Base-by-base conservation (phyloP, 2,329 filamentous ascomycete species). In the Aspergillus glaucus region DNA sequence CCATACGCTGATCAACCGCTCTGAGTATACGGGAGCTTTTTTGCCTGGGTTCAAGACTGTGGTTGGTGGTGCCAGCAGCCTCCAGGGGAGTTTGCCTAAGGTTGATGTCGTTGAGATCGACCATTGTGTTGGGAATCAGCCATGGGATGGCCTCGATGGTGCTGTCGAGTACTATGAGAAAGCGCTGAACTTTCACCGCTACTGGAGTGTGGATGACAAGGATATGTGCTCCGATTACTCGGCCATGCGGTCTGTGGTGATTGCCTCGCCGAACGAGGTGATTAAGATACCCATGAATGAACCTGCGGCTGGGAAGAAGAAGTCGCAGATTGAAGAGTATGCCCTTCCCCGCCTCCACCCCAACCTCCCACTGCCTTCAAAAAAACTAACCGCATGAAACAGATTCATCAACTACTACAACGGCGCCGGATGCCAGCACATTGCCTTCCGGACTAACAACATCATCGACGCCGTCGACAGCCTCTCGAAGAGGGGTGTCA, bases 201-300 rank as follows among this genome's bases (percentile, higher is more conserved):
- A 95, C 81, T 95, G 91, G 90, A 87, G 82, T 44, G 89, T 95
- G 50, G 91, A 95, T 70, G 91, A 95, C 76, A 84, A 81, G 54
- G 81, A 89, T 64, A 93, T 95, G 74, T 87, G 84, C 75, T 93
- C 88, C 54, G 89, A 94, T 62, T 95, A 87, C 77, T 89, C 85
- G 0, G 88, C 91, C 8, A 80, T 95, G 55, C 87, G 84, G 69
- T 87, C 82, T 55, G 82, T 95, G 62, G 91, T 95, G 63, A 92
- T 95, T 85, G 82, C 86, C 41, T 88, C 84, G 21, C 81, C 82
- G 48, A 87, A 90, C 73, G 85, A 90, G 55, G 70, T 85, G 4
- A 88, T 95, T 72, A 95, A 95, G 75, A 95, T 95, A 88, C 91
- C 91, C 58, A 92, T 95, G 79, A 95, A 95, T 74, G 90, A 95